phyloP scores from a whole-genome alignment of 495 filamentous ascomycete species.

The Penicillium macrosclerotiorum region DNA sequence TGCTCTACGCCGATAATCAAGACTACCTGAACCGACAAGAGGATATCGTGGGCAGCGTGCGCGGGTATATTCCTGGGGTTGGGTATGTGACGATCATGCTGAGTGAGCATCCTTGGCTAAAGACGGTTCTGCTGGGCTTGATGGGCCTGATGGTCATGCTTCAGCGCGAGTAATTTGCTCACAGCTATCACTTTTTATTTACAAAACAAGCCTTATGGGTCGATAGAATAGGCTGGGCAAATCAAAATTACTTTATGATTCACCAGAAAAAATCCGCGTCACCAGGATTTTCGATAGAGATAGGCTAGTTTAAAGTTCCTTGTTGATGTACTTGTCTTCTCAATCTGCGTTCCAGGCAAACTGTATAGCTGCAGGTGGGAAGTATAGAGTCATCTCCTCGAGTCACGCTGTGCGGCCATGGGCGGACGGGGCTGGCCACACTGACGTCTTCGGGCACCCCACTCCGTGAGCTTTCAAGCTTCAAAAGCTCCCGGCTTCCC shows the following conservation, averaged over 20 bases:
- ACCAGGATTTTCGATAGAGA: too few species aligned
- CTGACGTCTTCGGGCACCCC: slow-evolving; percentile 32
- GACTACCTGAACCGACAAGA: slow-evolving; percentile 76
- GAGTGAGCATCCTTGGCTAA: slow-evolving; percentile 95
- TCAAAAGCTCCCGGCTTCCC: slow-evolving; percentile 7
- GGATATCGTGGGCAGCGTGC: slow-evolving; percentile 92
- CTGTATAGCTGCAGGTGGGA: too few species aligned
- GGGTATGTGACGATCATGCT: slow-evolving; percentile 98
- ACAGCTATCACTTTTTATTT: too few species aligned
- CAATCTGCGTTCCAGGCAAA: too few species aligned
- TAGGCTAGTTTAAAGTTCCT: too few species aligned
- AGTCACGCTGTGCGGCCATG: too few species aligned
- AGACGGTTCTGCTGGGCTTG: slow-evolving; percentile 86
- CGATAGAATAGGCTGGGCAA: background rate
- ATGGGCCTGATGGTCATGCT: slow-evolving; percentile 95
- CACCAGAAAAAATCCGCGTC: too few species aligned
- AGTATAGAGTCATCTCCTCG: too few species aligned
- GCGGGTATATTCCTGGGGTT: slow-evolving; percentile 92
- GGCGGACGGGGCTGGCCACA: too few species aligned
- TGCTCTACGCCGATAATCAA: slow-evolving; percentile 79
- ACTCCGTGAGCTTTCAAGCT: slow-evolving; percentile 15
- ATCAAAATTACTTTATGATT: slow-evolving; percentile 3
- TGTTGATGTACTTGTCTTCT: too few species aligned
- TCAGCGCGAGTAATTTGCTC: slow-evolving; percentile 68
- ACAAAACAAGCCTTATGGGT: background rate